Percentiles rank a stretch among this genome's conserved stretches.
phyloP scores from a whole-genome alignment of 352 stramenopile species.

The Phytophthora pisi region DNA sequence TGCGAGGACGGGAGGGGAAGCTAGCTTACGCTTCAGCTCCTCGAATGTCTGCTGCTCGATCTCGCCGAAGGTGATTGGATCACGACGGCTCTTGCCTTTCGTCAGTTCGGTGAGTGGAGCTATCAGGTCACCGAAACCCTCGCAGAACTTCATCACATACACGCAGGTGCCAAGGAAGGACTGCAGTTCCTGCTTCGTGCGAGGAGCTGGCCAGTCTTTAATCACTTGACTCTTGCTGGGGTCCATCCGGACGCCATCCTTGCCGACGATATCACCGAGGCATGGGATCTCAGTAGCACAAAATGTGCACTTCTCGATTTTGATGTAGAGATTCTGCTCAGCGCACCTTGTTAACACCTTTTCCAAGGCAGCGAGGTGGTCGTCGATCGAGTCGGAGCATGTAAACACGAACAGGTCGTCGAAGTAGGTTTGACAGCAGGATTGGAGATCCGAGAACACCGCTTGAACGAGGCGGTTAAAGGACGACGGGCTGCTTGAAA shows the following conservation, averaged over 20 bases:
- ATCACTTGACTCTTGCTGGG: slow-evolving; percentile 21
- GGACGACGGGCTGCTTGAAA: background rate
- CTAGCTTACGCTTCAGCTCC: background rate
- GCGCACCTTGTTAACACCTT: background rate
- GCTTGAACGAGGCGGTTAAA: slow-evolving; percentile 10
- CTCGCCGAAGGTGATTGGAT: slow-evolving; percentile 1
- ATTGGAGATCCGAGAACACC: background rate
- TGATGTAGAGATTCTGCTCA: slow-evolving; percentile 9
- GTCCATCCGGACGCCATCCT: slow-evolving; percentile 23
- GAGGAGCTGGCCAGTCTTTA: slow-evolving; percentile 6
- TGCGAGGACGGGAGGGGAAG: slow-evolving; percentile 2
- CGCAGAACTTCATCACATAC: slow-evolving; percentile 27
- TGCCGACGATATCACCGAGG: slow-evolving; percentile 3
- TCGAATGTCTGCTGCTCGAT: background rate
- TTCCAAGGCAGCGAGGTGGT: slow-evolving; percentile 5
- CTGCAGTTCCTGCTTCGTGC: slow-evolving; percentile 22
- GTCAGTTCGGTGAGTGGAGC: slow-evolving; percentile 6
- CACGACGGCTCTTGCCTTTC: slow-evolving; percentile 1
- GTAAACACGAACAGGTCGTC: slow-evolving; percentile 12
- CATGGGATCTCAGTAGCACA: slow-evolving; percentile 6
- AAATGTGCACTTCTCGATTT: slow-evolving; percentile 17
- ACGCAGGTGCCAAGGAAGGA: slow-evolving; percentile 24
- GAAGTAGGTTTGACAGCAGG: slow-evolving; percentile 6
- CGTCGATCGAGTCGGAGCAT: background rate
- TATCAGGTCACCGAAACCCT: background rate